Conservation (phyloP, 2,329 filamentous ascomycete genomes). For the Penicillium sp. region DNA sequence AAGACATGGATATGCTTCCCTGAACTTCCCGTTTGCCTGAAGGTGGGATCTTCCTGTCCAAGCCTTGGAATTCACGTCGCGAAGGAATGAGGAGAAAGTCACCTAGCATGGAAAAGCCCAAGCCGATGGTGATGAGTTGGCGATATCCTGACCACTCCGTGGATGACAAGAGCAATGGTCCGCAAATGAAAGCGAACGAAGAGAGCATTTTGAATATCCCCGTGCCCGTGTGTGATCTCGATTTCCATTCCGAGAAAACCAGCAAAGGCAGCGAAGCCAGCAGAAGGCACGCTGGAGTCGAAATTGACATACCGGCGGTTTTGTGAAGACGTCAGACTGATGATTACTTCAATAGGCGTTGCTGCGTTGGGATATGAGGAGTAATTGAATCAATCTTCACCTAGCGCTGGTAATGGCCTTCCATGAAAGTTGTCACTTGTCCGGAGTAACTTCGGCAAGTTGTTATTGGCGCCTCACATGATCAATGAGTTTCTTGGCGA, state of each 20-base stretch:
- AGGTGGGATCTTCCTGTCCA: neutral
- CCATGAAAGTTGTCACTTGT: no score
- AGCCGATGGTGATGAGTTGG: conserved; percentile 22
- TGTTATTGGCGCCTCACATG: neutral
- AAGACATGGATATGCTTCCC: conserved; percentile 22
- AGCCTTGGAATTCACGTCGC: conserved; percentile 19
- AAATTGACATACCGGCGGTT: conserved; percentile 2
- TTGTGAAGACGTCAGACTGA: neutral
- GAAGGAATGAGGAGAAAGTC: conserved; percentile 30
- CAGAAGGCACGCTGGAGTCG: conserved; percentile 19
- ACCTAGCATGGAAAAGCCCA: conserved; percentile 25
- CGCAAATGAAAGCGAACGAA: conserved; percentile 27
- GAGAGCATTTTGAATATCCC: conserved; percentile 31
- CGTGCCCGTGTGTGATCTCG: conserved; percentile 25
- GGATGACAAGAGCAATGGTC: conserved; percentile 20
- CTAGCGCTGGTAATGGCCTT: no score
- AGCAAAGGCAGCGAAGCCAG: conserved; percentile 25
- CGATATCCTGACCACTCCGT: conserved; percentile 21
- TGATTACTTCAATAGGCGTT: no score
- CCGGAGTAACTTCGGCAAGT: no score
- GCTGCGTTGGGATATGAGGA: neutral
- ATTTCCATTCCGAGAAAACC: conserved; percentile 25
- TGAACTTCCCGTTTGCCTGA: neutral
- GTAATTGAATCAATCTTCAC: no score
- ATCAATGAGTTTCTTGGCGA: neutral